Percentiles rank a stretch among this genome's conserved stretches.
phyloP scores from a whole-genome alignment of 2,329 filamentous ascomycete genomes.

The Fusarium heterosporum region DNA sequence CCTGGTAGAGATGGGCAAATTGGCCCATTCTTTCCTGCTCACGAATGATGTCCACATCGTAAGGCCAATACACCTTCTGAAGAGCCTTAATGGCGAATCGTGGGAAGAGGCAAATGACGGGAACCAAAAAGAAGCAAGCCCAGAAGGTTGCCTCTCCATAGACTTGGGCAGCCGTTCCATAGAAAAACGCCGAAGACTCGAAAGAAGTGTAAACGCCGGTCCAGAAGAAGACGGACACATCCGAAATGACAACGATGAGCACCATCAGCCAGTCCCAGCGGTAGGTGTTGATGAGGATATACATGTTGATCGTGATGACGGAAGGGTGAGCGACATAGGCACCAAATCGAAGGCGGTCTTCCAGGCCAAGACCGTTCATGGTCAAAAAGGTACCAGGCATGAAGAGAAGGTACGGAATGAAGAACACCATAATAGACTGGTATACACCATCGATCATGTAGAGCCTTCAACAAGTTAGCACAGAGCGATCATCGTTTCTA shows the following conservation, averaged over 20 bases:
- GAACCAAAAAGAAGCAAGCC: constrained; percentile 82
- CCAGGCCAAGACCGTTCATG: constrained; percentile 78
- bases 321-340: constrained; percentile 87
- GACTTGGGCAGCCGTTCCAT: constrained; percentile 80
- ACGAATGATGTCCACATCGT: constrained; percentile 94
- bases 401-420: constrained; percentile 88
- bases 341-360: constrained; percentile 86
- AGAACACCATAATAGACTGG: constrained; percentile 94
- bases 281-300: constrained; percentile 96
- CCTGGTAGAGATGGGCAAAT: constrained; percentile 75
- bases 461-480: constrained; percentile 63
- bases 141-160: constrained; percentile 89
- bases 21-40: constrained; percentile 88
- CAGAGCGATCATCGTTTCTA: background rate
- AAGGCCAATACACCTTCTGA: constrained; percentile 94
- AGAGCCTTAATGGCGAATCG: constrained; percentile 87
- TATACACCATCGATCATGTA: constrained; percentile 97
- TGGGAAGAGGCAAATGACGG: constrained; percentile 85
- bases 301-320: constrained; percentile 90
- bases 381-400: constrained; percentile 75
- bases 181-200: constrained; percentile 69
- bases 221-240: constrained; percentile 93
- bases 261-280: constrained; percentile 98
- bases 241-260: constrained; percentile 83
- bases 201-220: constrained; percentile 82